These are phyloP conservation scores for Ophiognomonia clavigignenti-juglandacearum DNA, from an alignment of 2,329 filamentous ascomycete species.

Conservation along the genomic window DNA sequence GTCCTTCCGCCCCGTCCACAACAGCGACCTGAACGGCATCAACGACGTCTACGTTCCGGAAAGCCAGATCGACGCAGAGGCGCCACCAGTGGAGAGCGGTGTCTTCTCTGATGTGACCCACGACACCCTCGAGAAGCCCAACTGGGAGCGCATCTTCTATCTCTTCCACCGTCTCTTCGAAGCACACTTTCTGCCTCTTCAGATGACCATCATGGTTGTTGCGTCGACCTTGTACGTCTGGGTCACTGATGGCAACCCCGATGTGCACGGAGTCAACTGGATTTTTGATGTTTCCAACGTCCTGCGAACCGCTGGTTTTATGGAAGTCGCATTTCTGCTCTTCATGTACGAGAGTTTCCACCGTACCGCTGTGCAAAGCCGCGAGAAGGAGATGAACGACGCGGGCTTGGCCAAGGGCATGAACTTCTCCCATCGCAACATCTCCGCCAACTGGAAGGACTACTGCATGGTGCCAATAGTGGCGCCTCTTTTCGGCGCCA, in stretches of 20 bases:
- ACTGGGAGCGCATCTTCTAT: slow-evolving; percentile 52
- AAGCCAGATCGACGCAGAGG: slow-evolving; percentile 34
- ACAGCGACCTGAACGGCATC: slow-evolving; percentile 42
- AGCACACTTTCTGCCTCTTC: slow-evolving; percentile 66
- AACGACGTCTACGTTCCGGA: slow-evolving; percentile 45
- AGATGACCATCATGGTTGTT: slow-evolving; percentile 60
- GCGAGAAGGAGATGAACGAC: slow-evolving; percentile 62
- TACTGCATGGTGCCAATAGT: slow-evolving; percentile 63
- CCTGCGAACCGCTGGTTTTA: slow-evolving; percentile 56
- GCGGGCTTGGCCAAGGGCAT: slow-evolving; percentile 61
- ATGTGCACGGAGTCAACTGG: slow-evolving; percentile 51
- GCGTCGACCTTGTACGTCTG: slow-evolving; percentile 57
- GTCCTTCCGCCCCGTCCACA: slow-evolving; percentile 52
- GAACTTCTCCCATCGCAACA: slow-evolving; percentile 56
- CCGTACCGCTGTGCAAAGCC: slow-evolving; percentile 51
- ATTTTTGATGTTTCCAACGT: slow-evolving; percentile 56
- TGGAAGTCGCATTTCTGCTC: slow-evolving; percentile 59
- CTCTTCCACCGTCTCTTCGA: slow-evolving; percentile 67
- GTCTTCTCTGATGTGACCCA: slow-evolving; percentile 52
- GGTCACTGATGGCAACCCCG: slow-evolving; percentile 44
- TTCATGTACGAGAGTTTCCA: slow-evolving; percentile 66
- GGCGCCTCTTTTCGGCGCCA: slow-evolving; percentile 62
- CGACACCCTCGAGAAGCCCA: slow-evolving; percentile 43
- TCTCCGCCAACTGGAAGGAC: slow-evolving; percentile 55
- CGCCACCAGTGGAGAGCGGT: slow-evolving; percentile 38